These are phyloP conservation scores for Microcyclosporella mali DNA, from an alignment of 2,329 filamentous ascomycete genomes.

Conservation along the genomic window DNA sequence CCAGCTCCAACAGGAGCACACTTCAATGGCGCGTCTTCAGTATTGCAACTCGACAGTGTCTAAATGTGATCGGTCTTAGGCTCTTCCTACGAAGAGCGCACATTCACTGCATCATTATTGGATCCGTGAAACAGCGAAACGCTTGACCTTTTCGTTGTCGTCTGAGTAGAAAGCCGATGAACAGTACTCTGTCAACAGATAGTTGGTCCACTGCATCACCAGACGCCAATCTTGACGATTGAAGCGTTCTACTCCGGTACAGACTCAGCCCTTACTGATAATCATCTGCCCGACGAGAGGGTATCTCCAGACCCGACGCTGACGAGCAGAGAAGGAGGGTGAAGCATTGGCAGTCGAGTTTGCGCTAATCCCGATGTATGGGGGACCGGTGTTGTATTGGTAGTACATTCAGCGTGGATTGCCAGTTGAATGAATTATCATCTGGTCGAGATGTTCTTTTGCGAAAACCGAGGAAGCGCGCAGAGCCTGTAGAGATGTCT, in stretches of 20 bases:
- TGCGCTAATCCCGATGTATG: conserved; percentile 30
- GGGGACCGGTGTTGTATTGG: conserved; percentile 17
- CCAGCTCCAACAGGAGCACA: conserved; percentile 34
- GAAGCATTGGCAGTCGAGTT: conserved; percentile 15
- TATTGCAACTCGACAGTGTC: conserved; percentile 35
- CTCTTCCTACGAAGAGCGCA: conserved; percentile 1
- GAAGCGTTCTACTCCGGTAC: conserved; percentile 37
- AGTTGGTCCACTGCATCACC: conserved; percentile 43
- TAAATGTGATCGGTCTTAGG: neutral
- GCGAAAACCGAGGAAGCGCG: conserved; percentile 30
- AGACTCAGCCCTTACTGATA: conserved; percentile 32
- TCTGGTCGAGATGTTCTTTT: conserved; percentile 33
- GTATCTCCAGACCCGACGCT: conserved; percentile 19
- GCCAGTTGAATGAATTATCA: conserved; percentile 33
- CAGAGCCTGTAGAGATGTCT: conserved; percentile 34
- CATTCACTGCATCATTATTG: conserved; percentile 36
- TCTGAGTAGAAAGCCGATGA: conserved; percentile 43
- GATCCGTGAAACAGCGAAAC: conserved; percentile 46
- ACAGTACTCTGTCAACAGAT: conserved; percentile 39
- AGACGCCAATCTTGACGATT: conserved; percentile 47
- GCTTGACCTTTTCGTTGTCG: conserved; percentile 34
- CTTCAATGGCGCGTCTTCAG: conserved; percentile 25
- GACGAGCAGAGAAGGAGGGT: conserved; percentile 1
- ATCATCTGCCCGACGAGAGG: conserved; percentile 35
- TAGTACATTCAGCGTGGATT: conserved; percentile 35